These are phyloP conservation scores for Eucalyptus microcorys DNA, from an alignment of 345 rosid species.

Conservation along the genomic window DNA sequence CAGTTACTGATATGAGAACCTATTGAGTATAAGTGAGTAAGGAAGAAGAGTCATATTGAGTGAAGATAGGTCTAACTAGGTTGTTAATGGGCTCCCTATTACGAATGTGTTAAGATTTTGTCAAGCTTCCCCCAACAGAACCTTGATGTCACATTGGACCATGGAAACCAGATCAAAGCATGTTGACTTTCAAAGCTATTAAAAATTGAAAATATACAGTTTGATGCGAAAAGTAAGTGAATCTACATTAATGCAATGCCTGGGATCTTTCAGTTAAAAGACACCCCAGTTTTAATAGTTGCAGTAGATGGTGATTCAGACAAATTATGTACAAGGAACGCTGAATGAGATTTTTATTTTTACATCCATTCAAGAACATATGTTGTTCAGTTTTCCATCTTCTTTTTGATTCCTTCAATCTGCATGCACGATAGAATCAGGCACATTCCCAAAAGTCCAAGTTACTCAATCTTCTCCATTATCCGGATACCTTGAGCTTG, in stretches of 20 bases:
- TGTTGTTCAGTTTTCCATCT: neutral
- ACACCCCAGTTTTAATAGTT: neutral
- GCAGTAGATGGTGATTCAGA: neutral
- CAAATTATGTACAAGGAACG: neutral
- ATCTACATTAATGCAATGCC: neutral
- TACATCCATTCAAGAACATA: neutral
- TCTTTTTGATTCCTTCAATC: neutral
- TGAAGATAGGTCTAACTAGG: neutral
- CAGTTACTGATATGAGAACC: neutral
- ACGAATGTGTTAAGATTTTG: neutral
- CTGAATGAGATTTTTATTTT: neutral
- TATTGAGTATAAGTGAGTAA: neutral
- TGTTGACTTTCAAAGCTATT: neutral
- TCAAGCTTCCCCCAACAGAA: neutral
- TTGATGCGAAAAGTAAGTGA: neutral
- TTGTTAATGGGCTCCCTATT: neutral
- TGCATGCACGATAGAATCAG: neutral
- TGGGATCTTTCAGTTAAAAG: neutral
- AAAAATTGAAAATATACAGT: neutral
- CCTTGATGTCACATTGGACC: neutral
- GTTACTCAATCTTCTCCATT: constrained; percentile 47
- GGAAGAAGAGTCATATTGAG: neutral
- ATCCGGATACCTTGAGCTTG: constrained; percentile 66
- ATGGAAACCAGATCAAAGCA: neutral
- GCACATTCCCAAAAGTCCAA: neutral